phyloP scores from a whole-genome alignment of 176 grass and related monocot species.

The Cenchrus purpureus region DNA sequence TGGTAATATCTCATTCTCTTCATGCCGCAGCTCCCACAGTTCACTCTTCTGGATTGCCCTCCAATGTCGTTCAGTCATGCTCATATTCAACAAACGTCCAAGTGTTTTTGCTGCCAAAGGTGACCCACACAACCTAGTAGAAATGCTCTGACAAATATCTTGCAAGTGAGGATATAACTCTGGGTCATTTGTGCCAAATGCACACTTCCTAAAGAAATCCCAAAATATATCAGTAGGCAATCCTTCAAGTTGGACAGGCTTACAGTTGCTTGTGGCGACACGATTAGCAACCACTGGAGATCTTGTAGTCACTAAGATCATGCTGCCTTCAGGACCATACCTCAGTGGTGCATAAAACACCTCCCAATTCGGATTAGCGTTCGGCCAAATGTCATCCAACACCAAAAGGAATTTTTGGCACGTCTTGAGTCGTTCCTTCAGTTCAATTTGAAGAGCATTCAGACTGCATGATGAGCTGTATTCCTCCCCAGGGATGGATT shows the following conservation, averaged over 20 bases:
- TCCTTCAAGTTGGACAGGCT: neutral
- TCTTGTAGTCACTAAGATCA: constrained; percentile 47
- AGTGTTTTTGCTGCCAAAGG: constrained; percentile 53
- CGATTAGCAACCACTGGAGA: neutral
- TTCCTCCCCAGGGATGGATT: neutral
- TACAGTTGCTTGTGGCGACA: neutral
- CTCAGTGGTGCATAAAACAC: constrained; percentile 18
- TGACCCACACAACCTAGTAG: constrained; percentile 19
- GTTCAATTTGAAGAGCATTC: neutral
- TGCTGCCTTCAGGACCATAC: constrained; percentile 20
- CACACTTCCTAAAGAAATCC: constrained; percentile 8
- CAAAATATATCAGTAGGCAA: constrained; percentile 20
- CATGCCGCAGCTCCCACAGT: constrained; percentile 33
- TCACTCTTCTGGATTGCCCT: constrained; percentile 32
- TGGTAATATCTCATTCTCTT: constrained; percentile 39
- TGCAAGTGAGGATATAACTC: neutral
- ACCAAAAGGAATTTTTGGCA: constrained; percentile 14
- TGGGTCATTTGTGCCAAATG: constrained; percentile 13
- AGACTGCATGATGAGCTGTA: neutral
- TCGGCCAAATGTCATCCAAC: neutral
- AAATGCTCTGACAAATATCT: constrained; percentile 29
- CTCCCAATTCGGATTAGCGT: neutral
- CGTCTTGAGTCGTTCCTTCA: neutral
- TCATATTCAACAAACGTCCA: constrained; percentile 28
- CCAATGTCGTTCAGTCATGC: constrained; percentile 20